phyloP scores from a whole-genome alignment of 768 basidiomycete species.

The Suillus luteus region DNA sequence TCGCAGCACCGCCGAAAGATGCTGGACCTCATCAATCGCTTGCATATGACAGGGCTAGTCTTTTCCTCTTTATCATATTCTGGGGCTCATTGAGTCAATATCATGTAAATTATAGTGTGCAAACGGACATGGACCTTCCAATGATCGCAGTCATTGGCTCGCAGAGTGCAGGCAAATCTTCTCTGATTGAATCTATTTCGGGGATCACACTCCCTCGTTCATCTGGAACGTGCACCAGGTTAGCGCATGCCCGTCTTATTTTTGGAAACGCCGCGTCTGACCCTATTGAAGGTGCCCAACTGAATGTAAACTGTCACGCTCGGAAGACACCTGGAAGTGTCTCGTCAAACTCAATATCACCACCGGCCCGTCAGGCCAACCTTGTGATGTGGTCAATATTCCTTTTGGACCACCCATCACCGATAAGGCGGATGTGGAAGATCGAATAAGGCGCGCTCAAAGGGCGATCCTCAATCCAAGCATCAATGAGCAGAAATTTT shows the following conservation, averaged over 20 bases:
- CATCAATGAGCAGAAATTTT: slow-evolving; percentile 18
- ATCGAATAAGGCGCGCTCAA: slow-evolving; percentile 66
- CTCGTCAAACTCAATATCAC: slow-evolving; percentile 48
- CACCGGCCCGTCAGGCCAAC: slow-evolving; percentile 40
- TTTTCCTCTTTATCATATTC: slow-evolving; percentile 8
- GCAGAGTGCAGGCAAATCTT: slow-evolving; percentile 78
- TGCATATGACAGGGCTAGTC: slow-evolving; percentile 62
- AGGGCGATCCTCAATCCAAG: slow-evolving; percentile 64
- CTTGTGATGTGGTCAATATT: slow-evolving; percentile 40
- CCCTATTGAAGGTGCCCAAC: slow-evolving; percentile 49
- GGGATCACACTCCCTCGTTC: slow-evolving; percentile 71
- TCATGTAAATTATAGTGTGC: slow-evolving; percentile 45
- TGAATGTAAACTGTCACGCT: slow-evolving; percentile 53
- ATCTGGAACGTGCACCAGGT: slow-evolving; percentile 79
- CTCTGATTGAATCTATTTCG: slow-evolving; percentile 75
- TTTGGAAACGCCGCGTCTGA: not conserved
- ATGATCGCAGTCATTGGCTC: slow-evolving; percentile 73
- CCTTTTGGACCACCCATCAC: slow-evolving; percentile 51
- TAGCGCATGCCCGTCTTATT: not conserved
- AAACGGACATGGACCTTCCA: slow-evolving; percentile 71
- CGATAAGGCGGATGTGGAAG: slow-evolving; percentile 58
- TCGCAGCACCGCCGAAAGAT: slow-evolving; percentile 47
- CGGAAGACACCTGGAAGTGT: slow-evolving; percentile 49
- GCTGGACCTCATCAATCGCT: slow-evolving; percentile 59
- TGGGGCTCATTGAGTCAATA: not conserved